Base-by-base conservation (phyloP, 768 basidiomycete species). In the Leucocoprinus sp. region DNA sequence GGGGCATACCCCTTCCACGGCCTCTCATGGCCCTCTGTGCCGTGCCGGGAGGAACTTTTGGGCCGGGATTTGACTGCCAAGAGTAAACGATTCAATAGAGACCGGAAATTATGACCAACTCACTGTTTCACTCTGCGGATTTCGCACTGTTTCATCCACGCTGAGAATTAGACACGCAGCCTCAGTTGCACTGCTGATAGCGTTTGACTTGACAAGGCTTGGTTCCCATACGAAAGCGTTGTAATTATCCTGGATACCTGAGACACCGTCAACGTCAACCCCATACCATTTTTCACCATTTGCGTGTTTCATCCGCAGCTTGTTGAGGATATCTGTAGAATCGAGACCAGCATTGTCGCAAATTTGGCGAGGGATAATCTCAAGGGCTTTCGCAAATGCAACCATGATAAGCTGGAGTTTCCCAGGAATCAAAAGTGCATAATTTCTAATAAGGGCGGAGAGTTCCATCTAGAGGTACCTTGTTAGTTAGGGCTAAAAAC, bases 171-270 rank as follows among this genome's bases (percentile, higher is more conserved):
- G 64, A 64, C 89, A 97, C 8, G 96, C 95, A 8, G 96, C 96
- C 65, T 99, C 96, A 8, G 89, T 75, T 4, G 96, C 96, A 58
- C 93, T 95, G 62, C 81, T 84, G 57, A 99, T 82, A 18, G 96
- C 96, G 58, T 99, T 99, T 37, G 82, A 66, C 69, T 98, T 99
- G 57, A 98, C 89, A 49, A 98, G 71, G 52, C 85, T 85, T 12
- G 96, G 95, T 60, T 98, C 96, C 95, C 96, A 98, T 6, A 99
- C 95, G 58, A 98, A 99, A 36, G 89, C 86, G 42, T 91, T 90
- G 83, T 98, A 83, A 65, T 98, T 99, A 65, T 99, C 81, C 44
- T 90, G 81, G 21, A 97, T 88, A 15, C 92, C 90, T 22, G 88
- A 84, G 3, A 73, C 65, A 9, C 86, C 86, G 45, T 97, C 93